Percentiles rank a stretch among this genome's conserved stretches.
These are phyloP conservation scores for Apiospora pterosperma DNA, from an alignment of 2,329 filamentous ascomycete species.

Conservation along the genomic window DNA sequence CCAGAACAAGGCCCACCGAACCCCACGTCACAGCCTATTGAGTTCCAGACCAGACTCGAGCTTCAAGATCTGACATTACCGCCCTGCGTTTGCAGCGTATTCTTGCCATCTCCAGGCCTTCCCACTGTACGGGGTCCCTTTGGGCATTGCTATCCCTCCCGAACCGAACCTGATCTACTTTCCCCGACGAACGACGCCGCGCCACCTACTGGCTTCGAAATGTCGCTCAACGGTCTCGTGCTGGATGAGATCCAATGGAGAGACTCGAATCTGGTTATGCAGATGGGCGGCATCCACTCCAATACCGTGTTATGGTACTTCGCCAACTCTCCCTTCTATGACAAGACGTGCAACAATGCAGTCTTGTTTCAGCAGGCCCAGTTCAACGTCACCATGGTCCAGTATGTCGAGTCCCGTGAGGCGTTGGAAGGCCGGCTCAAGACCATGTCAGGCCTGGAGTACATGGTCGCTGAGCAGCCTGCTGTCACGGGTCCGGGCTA, in stretches of 20 bases:
- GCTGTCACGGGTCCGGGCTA: slow-evolving; percentile 59
- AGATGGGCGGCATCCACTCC: slow-evolving; percentile 58
- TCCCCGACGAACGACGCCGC: background rate
- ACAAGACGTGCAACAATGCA: slow-evolving; percentile 65
- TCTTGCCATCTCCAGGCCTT: background rate
- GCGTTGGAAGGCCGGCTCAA: slow-evolving; percentile 60
- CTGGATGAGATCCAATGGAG: slow-evolving; percentile 69
- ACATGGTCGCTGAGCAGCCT: slow-evolving; percentile 62
- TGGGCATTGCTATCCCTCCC: background rate
- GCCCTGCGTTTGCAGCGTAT: too few relatives aligned
- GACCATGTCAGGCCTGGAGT: slow-evolving; percentile 65
- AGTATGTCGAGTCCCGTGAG: slow-evolving; percentile 57
- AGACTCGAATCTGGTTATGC: slow-evolving; percentile 44
- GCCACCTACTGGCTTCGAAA: background rate
- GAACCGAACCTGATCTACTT: background rate
- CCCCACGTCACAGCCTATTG: background rate
- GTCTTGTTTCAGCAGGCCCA: slow-evolving; percentile 59
- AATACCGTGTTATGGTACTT: slow-evolving; percentile 68
- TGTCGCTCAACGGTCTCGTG: slow-evolving; percentile 28
- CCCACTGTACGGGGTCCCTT: background rate
- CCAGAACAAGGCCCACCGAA: background rate
- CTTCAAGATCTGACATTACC: background rate
- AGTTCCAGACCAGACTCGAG: background rate
- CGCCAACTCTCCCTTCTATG: slow-evolving; percentile 64
- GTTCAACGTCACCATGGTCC: slow-evolving; percentile 56